Conservation (phyloP, 306 rosid genomes). For the Malus orientalis region DNA sequence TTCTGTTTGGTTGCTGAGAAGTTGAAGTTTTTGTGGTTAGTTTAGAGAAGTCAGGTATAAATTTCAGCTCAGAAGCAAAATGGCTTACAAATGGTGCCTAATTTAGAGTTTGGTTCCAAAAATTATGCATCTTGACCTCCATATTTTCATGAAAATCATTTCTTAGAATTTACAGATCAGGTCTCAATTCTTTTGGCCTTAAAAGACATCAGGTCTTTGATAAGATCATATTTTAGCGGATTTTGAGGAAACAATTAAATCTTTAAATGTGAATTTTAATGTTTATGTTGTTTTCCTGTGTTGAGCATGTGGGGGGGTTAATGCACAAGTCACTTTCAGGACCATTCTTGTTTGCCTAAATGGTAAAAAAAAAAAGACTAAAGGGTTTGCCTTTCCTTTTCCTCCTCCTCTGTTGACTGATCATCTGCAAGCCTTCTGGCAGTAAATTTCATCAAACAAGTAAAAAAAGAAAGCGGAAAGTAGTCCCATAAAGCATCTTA, state of each 20-base stretch:
- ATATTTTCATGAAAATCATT: conserved; percentile 1
- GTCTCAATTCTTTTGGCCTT: neutral
- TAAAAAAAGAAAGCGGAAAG: conserved; percentile 8
- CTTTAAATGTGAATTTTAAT: conserved; percentile 1
- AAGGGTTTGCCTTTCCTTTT: conserved; percentile 28
- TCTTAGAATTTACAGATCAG: neutral
- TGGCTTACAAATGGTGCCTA: neutral
- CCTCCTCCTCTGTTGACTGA: conserved; percentile 26
- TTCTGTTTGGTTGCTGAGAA: conserved; percentile 10
- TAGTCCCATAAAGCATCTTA: conserved; percentile 13
- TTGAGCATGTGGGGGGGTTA: conserved; percentile 15
- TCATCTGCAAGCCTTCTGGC: conserved; percentile 20
- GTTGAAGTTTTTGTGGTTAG: neutral
- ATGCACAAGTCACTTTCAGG: conserved; percentile 36
- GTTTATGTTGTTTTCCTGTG: conserved; percentile 18
- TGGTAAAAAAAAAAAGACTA: neutral
- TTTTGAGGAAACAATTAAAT: conserved; percentile 21
- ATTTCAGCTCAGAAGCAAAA: neutral
- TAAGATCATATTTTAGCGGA: conserved; percentile 11
- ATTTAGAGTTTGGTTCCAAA: neutral
- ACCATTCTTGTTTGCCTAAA: conserved; percentile 21
- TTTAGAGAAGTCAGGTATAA: neutral
- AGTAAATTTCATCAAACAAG: conserved; percentile 23
- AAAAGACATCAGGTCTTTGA: neutral
- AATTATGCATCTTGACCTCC: neutral